Evolutionary conservation across 345 rosid genomes (phyloP).

Genomic region (Eutrema heterophyllum): DNA sequence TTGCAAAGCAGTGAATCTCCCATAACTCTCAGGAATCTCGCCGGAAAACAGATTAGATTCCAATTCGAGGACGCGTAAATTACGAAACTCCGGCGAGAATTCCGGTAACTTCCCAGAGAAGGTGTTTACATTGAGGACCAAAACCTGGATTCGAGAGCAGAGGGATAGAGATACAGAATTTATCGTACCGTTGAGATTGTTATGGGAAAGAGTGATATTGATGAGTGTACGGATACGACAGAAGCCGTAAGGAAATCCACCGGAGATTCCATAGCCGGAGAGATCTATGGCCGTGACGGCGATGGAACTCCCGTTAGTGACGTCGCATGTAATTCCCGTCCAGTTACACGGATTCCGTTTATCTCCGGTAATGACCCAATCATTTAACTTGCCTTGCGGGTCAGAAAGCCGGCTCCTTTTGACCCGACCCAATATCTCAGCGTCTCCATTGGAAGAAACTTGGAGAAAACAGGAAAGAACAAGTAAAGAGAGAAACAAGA

Average conservation of each 20-base stretch:
- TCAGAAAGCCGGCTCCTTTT: constrained; percentile 38
- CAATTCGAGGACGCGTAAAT: constrained; percentile 40
- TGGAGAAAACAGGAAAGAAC: constrained; percentile 3
- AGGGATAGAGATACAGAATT: constrained; percentile 38
- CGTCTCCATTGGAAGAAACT: constrained; percentile 36
- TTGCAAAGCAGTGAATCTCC: constrained; percentile 35
- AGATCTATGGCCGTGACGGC: constrained; percentile 51
- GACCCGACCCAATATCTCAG: constrained; percentile 48
- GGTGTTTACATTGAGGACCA: constrained; percentile 33
- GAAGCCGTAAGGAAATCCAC: constrained; percentile 54
- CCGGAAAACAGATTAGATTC: constrained; percentile 46
- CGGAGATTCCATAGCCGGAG: constrained; percentile 35
- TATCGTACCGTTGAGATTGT: constrained; percentile 41
- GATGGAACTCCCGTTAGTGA: constrained; percentile 24
- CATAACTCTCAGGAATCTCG: constrained; percentile 50
- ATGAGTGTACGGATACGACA: constrained; percentile 56
- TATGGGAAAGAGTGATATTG: constrained; percentile 38
- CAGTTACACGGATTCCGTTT: constrained; percentile 53
- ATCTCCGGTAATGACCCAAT: constrained; percentile 43
- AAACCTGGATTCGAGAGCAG: constrained; percentile 41
- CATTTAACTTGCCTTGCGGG: constrained; percentile 38
- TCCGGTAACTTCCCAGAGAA: constrained; percentile 61
- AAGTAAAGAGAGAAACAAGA: background rate
- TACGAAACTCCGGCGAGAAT: constrained; percentile 33
- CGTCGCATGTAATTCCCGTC: constrained; percentile 56